These are phyloP conservation scores for Oxyria digyna DNA, from an alignment of 148 eudicot genomes.

Conservation along the genomic window DNA sequence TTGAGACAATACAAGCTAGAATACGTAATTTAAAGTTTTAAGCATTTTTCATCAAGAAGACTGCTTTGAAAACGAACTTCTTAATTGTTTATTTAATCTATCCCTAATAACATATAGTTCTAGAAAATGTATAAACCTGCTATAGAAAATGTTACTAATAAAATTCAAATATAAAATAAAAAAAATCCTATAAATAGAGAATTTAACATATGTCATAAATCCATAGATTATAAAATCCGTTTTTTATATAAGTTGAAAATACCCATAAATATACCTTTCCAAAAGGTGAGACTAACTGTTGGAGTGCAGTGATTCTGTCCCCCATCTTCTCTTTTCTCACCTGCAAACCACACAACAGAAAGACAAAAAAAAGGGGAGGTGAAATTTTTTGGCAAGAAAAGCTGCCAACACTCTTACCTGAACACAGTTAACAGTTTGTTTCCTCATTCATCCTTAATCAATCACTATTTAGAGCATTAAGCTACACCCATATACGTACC, in stretches of 20 bases:
- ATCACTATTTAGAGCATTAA: background rate
- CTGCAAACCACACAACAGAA: conserved; percentile 7
- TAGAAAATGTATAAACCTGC: no score
- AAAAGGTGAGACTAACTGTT: conserved; percentile 9
- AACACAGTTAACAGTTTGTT: background rate
- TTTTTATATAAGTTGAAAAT: no score
- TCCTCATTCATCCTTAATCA: background rate
- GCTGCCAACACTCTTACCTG: background rate
- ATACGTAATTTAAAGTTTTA: background rate
- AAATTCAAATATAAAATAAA: no score
- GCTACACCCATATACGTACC: background rate
- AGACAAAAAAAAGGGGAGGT: background rate
- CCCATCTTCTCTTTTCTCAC: conserved; percentile 12
- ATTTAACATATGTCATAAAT: no score
- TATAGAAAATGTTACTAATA: no score
- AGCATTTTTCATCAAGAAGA: no score
- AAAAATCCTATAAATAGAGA: no score
- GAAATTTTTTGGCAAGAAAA: background rate
- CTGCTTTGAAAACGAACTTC: background rate
- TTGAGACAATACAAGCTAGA: background rate
- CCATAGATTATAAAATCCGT: no score
- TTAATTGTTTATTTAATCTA: no score
- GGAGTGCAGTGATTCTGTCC: conserved; percentile 9
- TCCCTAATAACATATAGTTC: no score
- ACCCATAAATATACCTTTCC: background rate